These are phyloP conservation scores for Macrotyloma uniflorum DNA, from an alignment of 306 rosid species.

Conservation along the genomic window DNA sequence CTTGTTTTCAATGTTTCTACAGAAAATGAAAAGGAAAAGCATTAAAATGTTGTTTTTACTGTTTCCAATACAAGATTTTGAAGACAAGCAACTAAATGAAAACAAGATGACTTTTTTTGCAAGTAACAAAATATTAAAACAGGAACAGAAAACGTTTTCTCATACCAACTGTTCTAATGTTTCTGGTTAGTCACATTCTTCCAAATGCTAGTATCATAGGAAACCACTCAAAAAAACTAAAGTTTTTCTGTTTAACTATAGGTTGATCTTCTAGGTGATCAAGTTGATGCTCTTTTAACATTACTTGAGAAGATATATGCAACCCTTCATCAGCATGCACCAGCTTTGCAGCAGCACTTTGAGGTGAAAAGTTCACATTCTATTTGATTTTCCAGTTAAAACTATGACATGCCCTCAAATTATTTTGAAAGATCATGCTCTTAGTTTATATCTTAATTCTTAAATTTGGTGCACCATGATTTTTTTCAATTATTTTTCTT, in stretches of 20 bases:
- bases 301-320: constrained; percentile 69
- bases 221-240: constrained; percentile 11
- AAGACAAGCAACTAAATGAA: neutral
- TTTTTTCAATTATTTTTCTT: neutral
- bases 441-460: neutral
- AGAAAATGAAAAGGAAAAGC: neutral
- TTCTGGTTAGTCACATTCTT: neutral
- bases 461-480: neutral
- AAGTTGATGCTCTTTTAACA: constrained; percentile 70
- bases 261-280: constrained; percentile 97
- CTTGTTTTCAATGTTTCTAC: neutral
- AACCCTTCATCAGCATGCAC: constrained; percentile 59
- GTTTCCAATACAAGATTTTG: neutral
- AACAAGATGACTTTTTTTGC: neutral
- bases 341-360: constrained; percentile 60
- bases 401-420: neutral
- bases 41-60: neutral
- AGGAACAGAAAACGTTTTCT: neutral
- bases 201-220: neutral
- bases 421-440: neutral
- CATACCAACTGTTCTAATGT: neutral
- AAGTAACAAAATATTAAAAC: neutral
- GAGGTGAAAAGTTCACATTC: constrained; percentile 49
- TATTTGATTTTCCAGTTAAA: neutral
- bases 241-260: constrained; percentile 23